Evolutionary conservation across 495 filamentous ascomycete genomes (phyloP), one percentile per base, ranked within the genome.

Genomic region (Penicillium manginii): DNA sequence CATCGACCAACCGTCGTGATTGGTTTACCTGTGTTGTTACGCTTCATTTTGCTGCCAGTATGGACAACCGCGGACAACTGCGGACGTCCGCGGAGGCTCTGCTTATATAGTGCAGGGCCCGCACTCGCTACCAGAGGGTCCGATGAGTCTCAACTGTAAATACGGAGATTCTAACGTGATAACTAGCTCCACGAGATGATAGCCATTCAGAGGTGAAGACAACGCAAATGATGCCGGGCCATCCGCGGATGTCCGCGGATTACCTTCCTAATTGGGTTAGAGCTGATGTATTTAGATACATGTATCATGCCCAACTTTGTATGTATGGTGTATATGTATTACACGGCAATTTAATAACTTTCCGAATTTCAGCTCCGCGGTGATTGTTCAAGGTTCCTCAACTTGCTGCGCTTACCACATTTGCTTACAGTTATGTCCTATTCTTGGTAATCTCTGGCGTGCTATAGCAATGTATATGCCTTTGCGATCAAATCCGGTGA

Each of bases 41-140:
- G 58, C 33, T 72, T 63, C 69, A 67, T 71, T 23, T n/a, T 60
- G 52, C 5, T 43, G 26, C 4, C 26, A 17, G n/a, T 4, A 40
- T 23, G 33, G 33, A 39, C 3, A 29, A 11, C 58, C 58, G 58
- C 58, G 58, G 33, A 39, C 3, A 29, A 11, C 58, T 52, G 58
- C 58, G 58, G 58, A 55, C 12, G 21, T 55, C 51, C 58, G 58
- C 52, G 52, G 52, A 26, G 52, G 11, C 6, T 51, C 37, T 7
- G 12, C 37, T 55, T 45, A 43, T 45, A 40, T 23, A 35, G 17
- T 49, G 14, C n/a, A 37, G 35, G 7, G 35, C 35, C 11, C 35
- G 9, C 6, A 8, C 26, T 29, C 26, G 9, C 12, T 37, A 14
- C 35, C 11, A 37, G 35, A 14, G 35, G 14, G 2, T 11, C 15